Evolutionary conservation across 169 alveolate genomes (phyloP), one percentile per base, ranked within the genome.

Genomic region (Plasmodium billcollinsi): DNA sequence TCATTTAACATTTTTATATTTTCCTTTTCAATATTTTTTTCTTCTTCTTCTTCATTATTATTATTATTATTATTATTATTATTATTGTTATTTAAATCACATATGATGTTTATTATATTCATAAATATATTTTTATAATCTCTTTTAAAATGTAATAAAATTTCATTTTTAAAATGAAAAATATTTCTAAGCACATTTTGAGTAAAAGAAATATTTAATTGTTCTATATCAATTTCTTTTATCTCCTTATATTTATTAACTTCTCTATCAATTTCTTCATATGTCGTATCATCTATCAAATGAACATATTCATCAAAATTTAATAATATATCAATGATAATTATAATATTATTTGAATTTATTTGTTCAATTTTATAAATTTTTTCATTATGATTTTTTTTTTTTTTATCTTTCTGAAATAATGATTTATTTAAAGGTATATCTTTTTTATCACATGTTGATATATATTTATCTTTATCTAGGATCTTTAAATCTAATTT

Each of bases 211-310:
- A 63, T 47, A 45, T 72, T 73, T 52, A 83, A 45, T 29, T 49
- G 74, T 14, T 86, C 92, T 45, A 86, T 59, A 61, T 72, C 49
- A 2, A 86, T 86, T 61, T 71, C 72, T 8, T 54, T 65, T n/a
- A 43, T 1, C 62, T 71, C 88, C 24, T 71, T 18, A 58, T 59
- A 86, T 71, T 72, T 86, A 21, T 50, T 43, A 26, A 86, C 12
- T 33, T 86, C 92, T 21, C 2, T 86, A 59, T 86, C 88, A 3
- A 86, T 12, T 2, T 86, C 92, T 11, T 86, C 88, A 18, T 61
- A 45, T 33, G 71, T 12, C 8, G 74, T 70, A 21, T 86, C 88
- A 47, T 72, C 59, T 52, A n/a, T 54, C 50, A 86, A 50, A 5
- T 74, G 24, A 11, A 86, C 76, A 39, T 86, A 70, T 0, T 45